These are phyloP conservation scores for Paraphoma chrysanthemicola DNA, from an alignment of 2,329 filamentous ascomycete genomes.

Conservation along the genomic window DNA sequence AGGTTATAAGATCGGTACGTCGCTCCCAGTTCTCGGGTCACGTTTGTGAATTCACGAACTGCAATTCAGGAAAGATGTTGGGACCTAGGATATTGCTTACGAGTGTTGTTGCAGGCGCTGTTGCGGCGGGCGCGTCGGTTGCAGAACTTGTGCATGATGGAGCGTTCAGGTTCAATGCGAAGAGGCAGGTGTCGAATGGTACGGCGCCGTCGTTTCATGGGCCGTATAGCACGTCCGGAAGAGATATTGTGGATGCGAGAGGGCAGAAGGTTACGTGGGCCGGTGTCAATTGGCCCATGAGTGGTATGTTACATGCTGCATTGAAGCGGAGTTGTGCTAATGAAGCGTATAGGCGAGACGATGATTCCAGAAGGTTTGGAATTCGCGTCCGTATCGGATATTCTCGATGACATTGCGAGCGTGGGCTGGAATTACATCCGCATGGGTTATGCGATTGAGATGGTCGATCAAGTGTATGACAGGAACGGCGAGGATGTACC, in stretches of 20 bases:
- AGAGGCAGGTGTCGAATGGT: conserved; percentile 27
- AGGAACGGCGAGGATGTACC: conserved; percentile 48
- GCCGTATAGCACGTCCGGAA: conserved; percentile 43
- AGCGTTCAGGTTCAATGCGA: conserved; percentile 24
- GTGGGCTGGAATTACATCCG: conserved; percentile 69
- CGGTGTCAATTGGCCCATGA: conserved; percentile 66
- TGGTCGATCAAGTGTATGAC: conserved; percentile 53
- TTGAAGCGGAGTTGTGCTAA: conserved; percentile 40
- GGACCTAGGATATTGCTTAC: conserved; percentile 25
- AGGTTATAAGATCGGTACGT: conserved; percentile 12
- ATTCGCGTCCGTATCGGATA: conserved; percentile 59
- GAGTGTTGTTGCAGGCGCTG: conserved; percentile 20
- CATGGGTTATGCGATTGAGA: conserved; percentile 52
- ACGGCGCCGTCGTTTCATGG: conserved; percentile 34
- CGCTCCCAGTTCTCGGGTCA: neutral
- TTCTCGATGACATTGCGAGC: conserved; percentile 60
- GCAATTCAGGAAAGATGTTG: conserved; percentile 19
- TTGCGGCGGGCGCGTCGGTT: conserved; percentile 23
- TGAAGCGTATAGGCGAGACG: conserved; percentile 56
- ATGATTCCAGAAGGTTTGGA: conserved; percentile 68
- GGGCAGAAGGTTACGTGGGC: conserved; percentile 61
- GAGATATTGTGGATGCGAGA: conserved; percentile 49
- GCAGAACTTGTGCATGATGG: conserved; percentile 19
- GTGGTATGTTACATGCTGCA: conserved; percentile 20
- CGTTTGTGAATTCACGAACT: conserved; percentile 1